These are phyloP conservation scores for Neoboletus brunneissimus DNA, from an alignment of 768 basidiomycete genomes.

Conservation along the genomic window DNA sequence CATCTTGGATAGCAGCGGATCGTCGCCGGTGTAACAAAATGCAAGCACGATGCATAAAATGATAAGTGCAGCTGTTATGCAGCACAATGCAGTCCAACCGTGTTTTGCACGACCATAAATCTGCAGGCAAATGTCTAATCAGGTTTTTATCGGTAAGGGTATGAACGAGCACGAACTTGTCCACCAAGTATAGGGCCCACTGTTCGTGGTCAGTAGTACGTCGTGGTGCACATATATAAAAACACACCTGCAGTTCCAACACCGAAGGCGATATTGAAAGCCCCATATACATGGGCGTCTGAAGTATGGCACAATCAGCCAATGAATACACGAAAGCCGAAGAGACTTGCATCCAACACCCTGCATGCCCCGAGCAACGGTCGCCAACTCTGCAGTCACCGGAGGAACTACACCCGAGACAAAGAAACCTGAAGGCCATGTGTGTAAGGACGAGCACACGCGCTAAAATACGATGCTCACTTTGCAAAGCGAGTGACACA, in stretches of 20 bases:
- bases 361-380: constrained; percentile 50
- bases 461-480: constrained; percentile 36
- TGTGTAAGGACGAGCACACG: neutral
- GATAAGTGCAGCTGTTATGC: constrained; percentile 46
- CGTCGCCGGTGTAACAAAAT: constrained; percentile 48
- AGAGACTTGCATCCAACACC: constrained; percentile 65
- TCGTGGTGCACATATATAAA: neutral
- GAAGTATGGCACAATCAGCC: neutral
- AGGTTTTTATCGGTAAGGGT: neutral
- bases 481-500: constrained; percentile 46
- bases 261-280: constrained; percentile 70
- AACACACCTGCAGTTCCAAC: constrained; percentile 55
- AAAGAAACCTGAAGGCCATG: constrained; percentile 51
- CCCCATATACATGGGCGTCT: constrained; percentile 76
- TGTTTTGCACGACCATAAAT: constrained; percentile 53
- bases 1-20: constrained; percentile 37
- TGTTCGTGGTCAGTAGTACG: constrained; percentile 24
- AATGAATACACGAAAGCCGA: neutral
- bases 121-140: constrained; percentile 32
- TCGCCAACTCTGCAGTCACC: constrained; percentile 63
- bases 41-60: constrained; percentile 38
- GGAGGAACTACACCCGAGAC: constrained; percentile 58
- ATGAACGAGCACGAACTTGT: constrained; percentile 41
- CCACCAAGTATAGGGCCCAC: constrained; percentile 73
- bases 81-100: constrained; percentile 62